These are phyloP conservation scores for Neurospora sp. DNA, from an alignment of 495 filamentous ascomycete species.

Conservation along the genomic window DNA sequence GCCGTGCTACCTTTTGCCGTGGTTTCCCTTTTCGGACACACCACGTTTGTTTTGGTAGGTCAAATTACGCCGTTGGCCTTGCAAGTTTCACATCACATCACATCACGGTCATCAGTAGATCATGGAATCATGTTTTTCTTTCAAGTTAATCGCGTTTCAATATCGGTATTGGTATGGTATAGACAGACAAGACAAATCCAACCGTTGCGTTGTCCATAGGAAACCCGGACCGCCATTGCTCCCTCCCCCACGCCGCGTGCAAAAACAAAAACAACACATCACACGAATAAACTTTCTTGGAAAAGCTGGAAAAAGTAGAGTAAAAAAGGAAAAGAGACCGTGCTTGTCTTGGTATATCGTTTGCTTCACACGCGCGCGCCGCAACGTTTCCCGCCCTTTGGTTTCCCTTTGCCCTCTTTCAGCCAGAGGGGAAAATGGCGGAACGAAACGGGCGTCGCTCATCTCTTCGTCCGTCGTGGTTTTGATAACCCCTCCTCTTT, in stretches of 20 bases:
- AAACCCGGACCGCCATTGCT: not conserved
- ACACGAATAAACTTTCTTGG: not conserved
- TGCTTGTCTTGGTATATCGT: constrained; percentile 7
- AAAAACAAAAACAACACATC: not conserved
- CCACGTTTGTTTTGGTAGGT: not conserved
- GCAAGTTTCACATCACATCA: not conserved
- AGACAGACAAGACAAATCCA: not conserved
- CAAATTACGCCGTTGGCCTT: not conserved
- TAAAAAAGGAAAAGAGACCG: constrained; percentile 1
- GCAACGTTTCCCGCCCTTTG: constrained; percentile 1
- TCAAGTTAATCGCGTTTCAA: not conserved
- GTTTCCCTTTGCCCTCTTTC: not conserved
- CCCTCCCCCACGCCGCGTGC: not conserved
- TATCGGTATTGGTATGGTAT: not conserved
- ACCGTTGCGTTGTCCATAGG: not conserved
- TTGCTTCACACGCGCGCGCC: not conserved
- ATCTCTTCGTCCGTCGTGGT: constrained; percentile 3
- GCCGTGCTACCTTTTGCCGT: not conserved
- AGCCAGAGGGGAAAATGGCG: not conserved
- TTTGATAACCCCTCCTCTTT: not conserved
- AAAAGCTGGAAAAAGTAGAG: not conserved
- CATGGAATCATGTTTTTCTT: not conserved
- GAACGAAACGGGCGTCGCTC: not conserved
- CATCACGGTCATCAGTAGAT: not conserved
- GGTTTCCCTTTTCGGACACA: not conserved